These are phyloP conservation scores for Termitomyces bulborhizus DNA, from an alignment of 768 basidiomycete genomes.

Conservation along the genomic window DNA sequence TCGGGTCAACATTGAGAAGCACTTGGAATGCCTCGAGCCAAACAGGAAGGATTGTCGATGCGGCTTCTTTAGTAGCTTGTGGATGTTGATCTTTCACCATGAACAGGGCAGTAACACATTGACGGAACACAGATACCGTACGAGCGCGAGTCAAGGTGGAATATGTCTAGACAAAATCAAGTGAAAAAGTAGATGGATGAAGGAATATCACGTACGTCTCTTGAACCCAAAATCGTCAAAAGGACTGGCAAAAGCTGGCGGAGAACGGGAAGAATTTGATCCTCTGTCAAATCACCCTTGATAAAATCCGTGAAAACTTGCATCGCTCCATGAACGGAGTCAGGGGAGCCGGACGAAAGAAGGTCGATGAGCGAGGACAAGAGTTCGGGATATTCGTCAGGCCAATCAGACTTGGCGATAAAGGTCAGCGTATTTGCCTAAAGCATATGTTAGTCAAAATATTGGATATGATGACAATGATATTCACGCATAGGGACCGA, in stretches of 20 bases:
- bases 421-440: constrained; percentile 86
- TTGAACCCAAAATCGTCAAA: constrained; percentile 69
- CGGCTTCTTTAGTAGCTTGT: constrained; percentile 77
- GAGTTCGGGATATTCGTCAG: constrained; percentile 93
- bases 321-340: constrained; percentile 92
- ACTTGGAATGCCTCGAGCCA: constrained; percentile 92
- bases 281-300: constrained; percentile 87
- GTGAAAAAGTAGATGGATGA: background rate
- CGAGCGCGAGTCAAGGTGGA: constrained; percentile 78
- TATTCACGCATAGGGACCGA: constrained; percentile 70
- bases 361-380: constrained; percentile 68
- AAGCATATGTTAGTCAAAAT: background rate
- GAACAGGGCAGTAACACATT: constrained; percentile 84
- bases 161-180: constrained; percentile 41
- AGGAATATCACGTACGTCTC: constrained; percentile 42
- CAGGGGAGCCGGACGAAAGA: constrained; percentile 64
- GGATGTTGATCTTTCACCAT: constrained; percentile 96
- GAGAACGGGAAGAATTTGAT: constrained; percentile 91
- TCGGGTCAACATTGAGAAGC: constrained; percentile 60
- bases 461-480: background rate
- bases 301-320: constrained; percentile 94
- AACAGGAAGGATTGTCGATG: constrained; percentile 70
- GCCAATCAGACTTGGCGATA: constrained; percentile 92
- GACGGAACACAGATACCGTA: constrained; percentile 82
- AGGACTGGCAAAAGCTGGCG: constrained; percentile 84